Conservation (phyloP, 2,329 filamentous ascomycete genomes). For the Tympanopsis confertula region DNA sequence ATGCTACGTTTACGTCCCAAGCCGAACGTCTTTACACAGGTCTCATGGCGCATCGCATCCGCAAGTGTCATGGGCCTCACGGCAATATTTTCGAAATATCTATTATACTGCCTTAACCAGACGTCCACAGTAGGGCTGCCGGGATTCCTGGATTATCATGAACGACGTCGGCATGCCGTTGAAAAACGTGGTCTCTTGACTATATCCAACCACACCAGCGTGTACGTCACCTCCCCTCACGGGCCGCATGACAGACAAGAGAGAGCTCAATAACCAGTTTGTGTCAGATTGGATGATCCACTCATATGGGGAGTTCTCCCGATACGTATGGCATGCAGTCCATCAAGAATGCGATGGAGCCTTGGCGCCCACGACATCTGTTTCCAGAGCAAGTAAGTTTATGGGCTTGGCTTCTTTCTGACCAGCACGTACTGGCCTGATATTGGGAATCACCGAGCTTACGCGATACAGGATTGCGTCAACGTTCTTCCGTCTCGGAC, state of each 20-base stretch:
- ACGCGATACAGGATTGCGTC: conserved; percentile 43
- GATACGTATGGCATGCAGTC: conserved; percentile 57
- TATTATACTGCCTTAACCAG: conserved; percentile 63
- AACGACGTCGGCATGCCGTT: conserved; percentile 56
- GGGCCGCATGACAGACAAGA: conserved; percentile 5
- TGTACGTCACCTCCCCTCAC: conserved; percentile 47
- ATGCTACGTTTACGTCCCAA: too few species aligned
- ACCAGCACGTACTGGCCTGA: conserved; percentile 1
- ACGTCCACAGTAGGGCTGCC: conserved; percentile 70
- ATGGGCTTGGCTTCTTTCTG: background rate
- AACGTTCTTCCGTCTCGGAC: conserved; percentile 77
- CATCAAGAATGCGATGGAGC: conserved; percentile 72
- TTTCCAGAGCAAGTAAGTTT: conserved; percentile 67
- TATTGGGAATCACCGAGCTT: background rate
- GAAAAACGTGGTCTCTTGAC: conserved; percentile 30
- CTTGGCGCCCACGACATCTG: conserved; percentile 92
- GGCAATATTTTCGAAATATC: conserved; percentile 58
- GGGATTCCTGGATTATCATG: conserved; percentile 62
- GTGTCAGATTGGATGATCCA: conserved; percentile 74
- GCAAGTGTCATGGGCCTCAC: conserved; percentile 63
- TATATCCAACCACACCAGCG: conserved; percentile 82
- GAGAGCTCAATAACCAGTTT: conserved; percentile 13
- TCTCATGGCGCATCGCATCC: conserved; percentile 69
- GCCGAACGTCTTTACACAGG: too few species aligned
- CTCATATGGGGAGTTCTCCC: conserved; percentile 87